Conservation (phyloP, 768 basidiomycete genomes). For the Xerocomellus chrysenteron region DNA sequence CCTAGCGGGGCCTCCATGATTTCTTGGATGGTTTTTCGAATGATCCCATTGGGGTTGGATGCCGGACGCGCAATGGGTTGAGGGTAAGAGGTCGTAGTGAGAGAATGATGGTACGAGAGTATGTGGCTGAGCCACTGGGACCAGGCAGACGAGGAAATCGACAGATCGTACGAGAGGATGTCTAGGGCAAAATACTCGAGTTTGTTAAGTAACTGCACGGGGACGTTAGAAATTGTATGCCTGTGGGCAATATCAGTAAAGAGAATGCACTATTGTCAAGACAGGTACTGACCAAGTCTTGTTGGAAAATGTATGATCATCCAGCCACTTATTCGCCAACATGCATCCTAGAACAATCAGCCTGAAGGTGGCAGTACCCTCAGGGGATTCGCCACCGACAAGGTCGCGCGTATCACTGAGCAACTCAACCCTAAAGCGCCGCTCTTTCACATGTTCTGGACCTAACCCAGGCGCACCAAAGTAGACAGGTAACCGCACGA, state of each 20-base stretch:
- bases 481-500: constrained; percentile 70
- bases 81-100: constrained; percentile 56
- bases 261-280: neutral
- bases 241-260: constrained; percentile 36
- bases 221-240: constrained; percentile 79
- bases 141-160: constrained; percentile 65
- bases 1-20: constrained; percentile 52
- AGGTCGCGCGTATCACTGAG: constrained; percentile 48
- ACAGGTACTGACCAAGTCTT: constrained; percentile 69
- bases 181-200: constrained; percentile 72
- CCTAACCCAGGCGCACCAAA: constrained; percentile 53
- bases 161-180: constrained; percentile 68
- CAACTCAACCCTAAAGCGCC: constrained; percentile 61
- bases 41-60: constrained; percentile 64
- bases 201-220: constrained; percentile 65
- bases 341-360: constrained; percentile 78
- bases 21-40: constrained; percentile 69
- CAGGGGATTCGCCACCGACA: constrained; percentile 47
- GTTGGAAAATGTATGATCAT: constrained; percentile 87
- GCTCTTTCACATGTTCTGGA: constrained; percentile 56
- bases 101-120: constrained; percentile 61
- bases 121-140: constrained; percentile 68
- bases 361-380: constrained; percentile 66
- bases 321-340: constrained; percentile 87
- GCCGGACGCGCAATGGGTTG: constrained; percentile 82